Percentiles rank a stretch among this genome's conserved stretches.
Evolutionary conservation across 176 grass and related monocot genomes (phyloP).

Genomic region (Otatea glauca): DNA sequence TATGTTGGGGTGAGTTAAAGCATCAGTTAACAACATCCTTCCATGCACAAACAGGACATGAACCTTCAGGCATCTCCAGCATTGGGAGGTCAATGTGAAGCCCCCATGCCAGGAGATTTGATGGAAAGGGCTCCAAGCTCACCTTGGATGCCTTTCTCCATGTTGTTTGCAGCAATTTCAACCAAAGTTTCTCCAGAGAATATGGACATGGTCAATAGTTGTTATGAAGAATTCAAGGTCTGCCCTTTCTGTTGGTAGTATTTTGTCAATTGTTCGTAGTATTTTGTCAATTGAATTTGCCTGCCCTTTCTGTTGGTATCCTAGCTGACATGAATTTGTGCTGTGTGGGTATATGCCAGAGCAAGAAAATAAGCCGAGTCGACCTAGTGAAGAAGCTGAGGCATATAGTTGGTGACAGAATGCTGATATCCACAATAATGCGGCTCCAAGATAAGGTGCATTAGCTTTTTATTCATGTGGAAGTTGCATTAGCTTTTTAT

Average conservation of each 20-base stretch:
- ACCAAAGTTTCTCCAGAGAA: slow-evolving; percentile 77
- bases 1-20: slow-evolving; percentile 22
- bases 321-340: neutral
- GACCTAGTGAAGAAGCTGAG: slow-evolving; percentile 86
- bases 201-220: slow-evolving; percentile 86
- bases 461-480: slow-evolving; percentile 25
- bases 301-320: neutral
- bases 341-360: slow-evolving; percentile 43
- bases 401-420: slow-evolving; percentile 83
- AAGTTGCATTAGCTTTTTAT: slow-evolving; percentile 54
- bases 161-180: slow-evolving; percentile 97
- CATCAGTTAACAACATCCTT: slow-evolving; percentile 37
- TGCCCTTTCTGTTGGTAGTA: neutral
- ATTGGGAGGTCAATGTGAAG: slow-evolving; percentile 54
- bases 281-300: neutral
- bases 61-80: slow-evolving; percentile 50
- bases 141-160: slow-evolving; percentile 99
- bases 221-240: slow-evolving; percentile 98
- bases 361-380: slow-evolving; percentile 80
- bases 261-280: neutral
- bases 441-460: slow-evolving; percentile 86
- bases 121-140: slow-evolving; percentile 67
- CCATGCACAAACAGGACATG: slow-evolving; percentile 54
- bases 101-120: slow-evolving; percentile 59
- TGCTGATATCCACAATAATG: slow-evolving; percentile 93